Evolutionary conservation across 202 grass and related monocot species (phyloP), one percentile per base, ranked within the genome.

Genomic region (Musa balbisiana): DNA sequence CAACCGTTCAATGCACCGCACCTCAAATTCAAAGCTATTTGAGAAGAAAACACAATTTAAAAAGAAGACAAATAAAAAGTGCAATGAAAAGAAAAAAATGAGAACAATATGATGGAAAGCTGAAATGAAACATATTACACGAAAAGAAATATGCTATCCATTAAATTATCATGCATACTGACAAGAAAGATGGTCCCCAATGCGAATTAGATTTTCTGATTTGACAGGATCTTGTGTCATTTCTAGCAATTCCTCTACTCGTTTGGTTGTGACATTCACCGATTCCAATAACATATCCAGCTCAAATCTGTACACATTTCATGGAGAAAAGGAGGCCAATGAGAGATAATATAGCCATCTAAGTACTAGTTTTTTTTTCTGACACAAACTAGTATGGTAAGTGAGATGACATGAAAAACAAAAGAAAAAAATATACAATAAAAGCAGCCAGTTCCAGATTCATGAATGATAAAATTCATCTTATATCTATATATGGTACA

Each of bases 271-370:
- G 33, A 67, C 77, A 79, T 85, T 92, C 75, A 92, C 87, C 10
- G 87, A 89, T 82, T 92, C 90, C 80, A 92, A 67, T 83, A 92
- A 82, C 90, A 92, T 92, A 59, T 92, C 90, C 68, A 92, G 78
- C 87, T 92, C 90, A 83, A 92, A 92, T 71, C 90, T 92, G 78
- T 73, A 82, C 76, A 5, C 12, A 62, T 23, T 20, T 64, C 54
- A 59, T 23, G 24, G 33, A 49, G 3, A 62, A 76, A 21, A 76
- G 16, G 10, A 20, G 62, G 29, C 14, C 16, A 75, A 50, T 60
- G 51, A 9, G 19, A 25, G 50, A 25, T 27, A 11, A 29, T n/a
- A 60, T 60, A 5, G 15, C 56, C 56, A 60, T 60, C 33, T 43
- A 19, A n/a, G 9, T 60, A 60, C 16, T 20, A n/a, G 19, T 60